A percentile compares a stretch with the other conserved stretches of the same genome.
Evolutionary conservation across 2,329 filamentous ascomycete genomes (phyloP).

Genomic region (Chrysoporthe deuterocubensis): DNA sequence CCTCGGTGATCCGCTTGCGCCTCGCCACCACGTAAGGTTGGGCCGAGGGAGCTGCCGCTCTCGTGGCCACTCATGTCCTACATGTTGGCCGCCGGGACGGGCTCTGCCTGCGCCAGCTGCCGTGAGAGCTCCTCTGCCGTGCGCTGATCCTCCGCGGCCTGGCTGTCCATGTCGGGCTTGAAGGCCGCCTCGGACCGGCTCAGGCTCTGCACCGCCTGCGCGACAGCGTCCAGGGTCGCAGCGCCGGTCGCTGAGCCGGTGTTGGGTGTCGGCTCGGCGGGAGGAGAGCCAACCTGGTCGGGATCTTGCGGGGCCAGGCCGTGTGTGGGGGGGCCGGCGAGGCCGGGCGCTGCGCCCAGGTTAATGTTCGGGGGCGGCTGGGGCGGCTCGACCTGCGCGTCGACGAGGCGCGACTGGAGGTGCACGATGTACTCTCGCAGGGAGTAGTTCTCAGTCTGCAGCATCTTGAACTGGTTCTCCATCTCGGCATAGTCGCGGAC

Average conservation of each 20-base stretch:
- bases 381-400: slow-evolving; percentile 81
- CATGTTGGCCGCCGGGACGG: slow-evolving; percentile 39
- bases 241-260: slow-evolving; percentile 37
- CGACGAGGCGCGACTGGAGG: slow-evolving; percentile 83
- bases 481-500: slow-evolving; percentile 79
- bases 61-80: slow-evolving; percentile 31
- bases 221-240: slow-evolving; percentile 53
- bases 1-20: neutral
- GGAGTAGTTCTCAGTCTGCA: slow-evolving; percentile 87
- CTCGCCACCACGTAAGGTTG: neutral
- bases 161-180: slow-evolving; percentile 35
- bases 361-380: slow-evolving; percentile 82
- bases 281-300: slow-evolving; percentile 22
- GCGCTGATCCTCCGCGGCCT: slow-evolving; percentile 46
- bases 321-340: slow-evolving; percentile 11
- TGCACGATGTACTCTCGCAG: slow-evolving; percentile 92
- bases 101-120: slow-evolving; percentile 51
- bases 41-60: neutral
- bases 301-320: slow-evolving; percentile 19
- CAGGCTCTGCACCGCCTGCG: slow-evolving; percentile 48
- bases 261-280: slow-evolving; percentile 28
- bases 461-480: slow-evolving; percentile 75
- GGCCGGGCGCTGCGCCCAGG: slow-evolving; percentile 46
- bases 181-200: slow-evolving; percentile 21
- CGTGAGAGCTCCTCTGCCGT: slow-evolving; percentile 59